These are phyloP conservation scores for Citrus unshiu DNA, from an alignment of 345 rosid genomes.

Conservation along the genomic window DNA sequence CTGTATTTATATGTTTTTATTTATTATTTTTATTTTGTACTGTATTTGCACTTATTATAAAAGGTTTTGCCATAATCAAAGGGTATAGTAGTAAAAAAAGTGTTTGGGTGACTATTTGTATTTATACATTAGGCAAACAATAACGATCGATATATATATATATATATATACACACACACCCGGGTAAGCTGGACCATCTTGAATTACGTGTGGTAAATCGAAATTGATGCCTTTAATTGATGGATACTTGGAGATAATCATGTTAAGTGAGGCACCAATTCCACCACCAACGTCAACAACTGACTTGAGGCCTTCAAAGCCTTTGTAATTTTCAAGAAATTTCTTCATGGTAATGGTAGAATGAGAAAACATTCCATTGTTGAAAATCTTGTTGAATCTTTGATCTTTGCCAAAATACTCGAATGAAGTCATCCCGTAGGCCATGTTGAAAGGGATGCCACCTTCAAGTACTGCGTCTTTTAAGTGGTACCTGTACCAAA, in stretches of 20 bases:
- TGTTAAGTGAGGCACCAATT: background rate
- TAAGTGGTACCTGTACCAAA: background rate
- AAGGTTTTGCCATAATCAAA: no score
- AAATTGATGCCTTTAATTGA: background rate
- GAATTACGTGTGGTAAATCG: background rate
- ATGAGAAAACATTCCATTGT: background rate
- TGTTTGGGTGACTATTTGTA: no score
- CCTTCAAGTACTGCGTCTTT: background rate
- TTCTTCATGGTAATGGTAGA: background rate
- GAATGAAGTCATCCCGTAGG: background rate
- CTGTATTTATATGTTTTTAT: no score
- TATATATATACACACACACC: no score
- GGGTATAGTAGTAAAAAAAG: no score
- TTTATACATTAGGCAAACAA: background rate
- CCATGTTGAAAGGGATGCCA: background rate
- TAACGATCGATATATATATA: no score
- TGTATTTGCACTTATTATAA: no score
- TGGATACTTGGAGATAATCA: background rate
- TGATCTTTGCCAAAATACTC: background rate
- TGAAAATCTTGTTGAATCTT: background rate
- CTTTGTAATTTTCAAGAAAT: background rate
- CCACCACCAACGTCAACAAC: background rate
- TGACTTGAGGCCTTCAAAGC: background rate
- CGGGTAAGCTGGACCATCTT: background rate
- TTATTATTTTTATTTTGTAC: no score